Evolutionary conservation across 2,329 filamentous ascomycete genomes (phyloP).

Genomic region (Trichoderma breve): DNA sequence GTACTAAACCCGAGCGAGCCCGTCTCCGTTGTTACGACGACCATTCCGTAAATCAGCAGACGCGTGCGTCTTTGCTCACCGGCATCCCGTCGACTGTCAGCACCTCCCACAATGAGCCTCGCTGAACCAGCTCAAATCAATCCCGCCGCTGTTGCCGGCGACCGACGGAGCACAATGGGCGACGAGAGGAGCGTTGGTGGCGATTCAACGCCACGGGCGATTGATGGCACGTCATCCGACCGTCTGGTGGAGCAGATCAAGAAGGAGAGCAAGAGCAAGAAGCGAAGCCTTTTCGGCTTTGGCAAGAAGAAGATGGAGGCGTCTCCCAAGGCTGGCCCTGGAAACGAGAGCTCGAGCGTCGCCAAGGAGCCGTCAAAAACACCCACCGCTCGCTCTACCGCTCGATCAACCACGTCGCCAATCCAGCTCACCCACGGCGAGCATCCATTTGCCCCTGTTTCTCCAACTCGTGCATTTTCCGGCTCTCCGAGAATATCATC

Average conservation of each 20-base stretch:
- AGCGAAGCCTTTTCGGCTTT: conserved; percentile 59
- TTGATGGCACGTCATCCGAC: conserved; percentile 30
- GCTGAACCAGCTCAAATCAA: conserved; percentile 26
- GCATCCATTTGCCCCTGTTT: conserved; percentile 51
- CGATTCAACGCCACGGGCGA: conserved; percentile 34
- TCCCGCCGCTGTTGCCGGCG: conserved; percentile 19
- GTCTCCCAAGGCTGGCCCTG: conserved; percentile 39
- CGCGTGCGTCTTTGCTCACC: conserved; percentile 4
- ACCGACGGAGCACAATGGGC: conserved; percentile 24
- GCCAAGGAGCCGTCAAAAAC: conserved; percentile 38
- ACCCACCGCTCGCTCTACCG: conserved; percentile 27
- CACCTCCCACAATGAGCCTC: conserved; percentile 30
- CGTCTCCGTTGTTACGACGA: not conserved
- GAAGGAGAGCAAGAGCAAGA: conserved; percentile 43
- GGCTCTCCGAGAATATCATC: conserved; percentile 74
- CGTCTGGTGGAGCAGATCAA: conserved; percentile 30
- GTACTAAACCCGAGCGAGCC: not conserved
- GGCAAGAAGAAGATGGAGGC: conserved; percentile 57
- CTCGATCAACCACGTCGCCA: conserved; percentile 42
- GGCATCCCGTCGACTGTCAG: not conserved
- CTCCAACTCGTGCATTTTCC: conserved; percentile 64
- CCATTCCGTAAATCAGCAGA: not conserved
- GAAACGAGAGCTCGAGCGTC: conserved; percentile 35
- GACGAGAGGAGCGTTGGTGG: conserved; percentile 31
- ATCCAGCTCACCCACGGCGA: conserved; percentile 36